Evolutionary conservation across 2,329 filamentous ascomycete species (phyloP), one percentile per base, ranked within the genome.

Genomic region (Cryphonectria nitschkei): DNA sequence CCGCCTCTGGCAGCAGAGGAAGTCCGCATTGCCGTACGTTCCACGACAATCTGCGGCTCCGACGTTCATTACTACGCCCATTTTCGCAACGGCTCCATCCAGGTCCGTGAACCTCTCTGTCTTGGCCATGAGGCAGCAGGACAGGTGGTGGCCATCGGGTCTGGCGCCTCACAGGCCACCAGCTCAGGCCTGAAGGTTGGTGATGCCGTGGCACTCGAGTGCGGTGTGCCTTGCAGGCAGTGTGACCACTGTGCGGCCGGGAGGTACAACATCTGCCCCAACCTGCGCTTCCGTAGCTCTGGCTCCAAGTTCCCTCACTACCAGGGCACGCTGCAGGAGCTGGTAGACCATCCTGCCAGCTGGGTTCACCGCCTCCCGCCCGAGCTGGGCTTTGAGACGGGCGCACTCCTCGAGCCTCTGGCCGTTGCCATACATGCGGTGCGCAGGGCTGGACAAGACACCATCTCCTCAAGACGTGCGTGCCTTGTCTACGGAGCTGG

Each of bases 41-140:
- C 86, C 63, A 91, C 89, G 16, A 89, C 89, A 61, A 83, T 92
- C 77, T 92, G 90, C 79, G 90, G 89, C 73, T 90, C 88, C 46
- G 89, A 91, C 77, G 83, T 90, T 68, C 88, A 90, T 78, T 92
- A 91, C 82, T 91, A 85, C 81, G 85, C 83, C 77, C 88, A 91
- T 79, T 90, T 85, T 80, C 86, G 88, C 78, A 91, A 91, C 75
- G 89, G 89, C 69, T 86, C 89, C 81, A 88, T 91, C 76, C 79
- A 87, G 58, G 87, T 89, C 62, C 82, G 81, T 29, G 85, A 84
- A 73, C 86, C 86, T 26, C 76, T 88, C 52, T 84, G 82, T 1
- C 80, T 87, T 41, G 92, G 92, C 74, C 92, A 94, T 77, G 91
- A 93, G 78, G 92, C 90, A 13, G 67, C 60, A 11, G 67, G 67